Base-by-base conservation (phyloP, 164 flowering plant genomes). In the Annona squamosa region DNA sequence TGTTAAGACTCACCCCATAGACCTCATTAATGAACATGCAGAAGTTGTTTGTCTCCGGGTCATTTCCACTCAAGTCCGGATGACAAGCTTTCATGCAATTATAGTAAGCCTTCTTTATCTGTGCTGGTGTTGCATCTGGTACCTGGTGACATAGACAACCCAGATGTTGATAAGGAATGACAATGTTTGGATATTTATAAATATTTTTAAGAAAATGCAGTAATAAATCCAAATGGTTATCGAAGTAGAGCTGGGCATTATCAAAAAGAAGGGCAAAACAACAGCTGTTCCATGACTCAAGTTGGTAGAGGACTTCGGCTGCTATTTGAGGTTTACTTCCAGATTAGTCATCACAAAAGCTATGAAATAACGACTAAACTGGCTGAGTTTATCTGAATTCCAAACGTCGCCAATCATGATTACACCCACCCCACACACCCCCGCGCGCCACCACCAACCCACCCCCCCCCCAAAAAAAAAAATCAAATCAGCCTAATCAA, bases 1-100 rank as follows among this genome's bases (percentile, higher is more conserved):
- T 26, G 37, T 26, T 26, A 69, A 62, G 72, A 77, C 90, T 63
- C 80, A 91, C 97, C 91, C 41, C 85, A 76, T 94, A 94, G 63
- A 94, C 86, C 16, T 94, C 97, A 75, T 94, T 94, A 75, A 94
- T 89, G 83, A 94, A 94, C 88, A 88, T 92, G 85, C 98, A 94
- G 80, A 94, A 94, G 73, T 94, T 90, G 18, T 88, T 92, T 2
- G 88, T 89, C 65, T 94, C 97, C 12, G 85, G 86, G 83, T 94
- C 91, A 82, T 92, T 67, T 45, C 98, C 97, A 71, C 97, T 94
- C 84, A 94, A 81, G 76, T 94, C 98, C 13, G 98, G 98, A 86
- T 94, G 98, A 75, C 97, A 94, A 57, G 89, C 80, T 83, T 94
- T 94, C 98, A 94, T 94, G 81, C 98, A 94, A 77, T 81, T 90